Evolutionary conservation across 495 filamentous ascomycete species (phyloP).

Genomic region (Hypoxylon trugodes): DNA sequence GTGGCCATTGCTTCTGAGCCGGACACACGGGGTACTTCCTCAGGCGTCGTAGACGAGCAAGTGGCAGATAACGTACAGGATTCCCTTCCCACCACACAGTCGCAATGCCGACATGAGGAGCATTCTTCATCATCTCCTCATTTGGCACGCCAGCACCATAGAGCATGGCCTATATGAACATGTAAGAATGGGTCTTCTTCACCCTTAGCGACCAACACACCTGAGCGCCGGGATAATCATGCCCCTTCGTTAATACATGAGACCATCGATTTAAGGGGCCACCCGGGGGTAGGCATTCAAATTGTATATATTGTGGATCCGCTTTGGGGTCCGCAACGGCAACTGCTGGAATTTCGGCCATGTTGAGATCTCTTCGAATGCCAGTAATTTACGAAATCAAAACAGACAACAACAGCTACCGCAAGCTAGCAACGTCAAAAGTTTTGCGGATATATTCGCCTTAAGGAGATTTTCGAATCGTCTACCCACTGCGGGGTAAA

Average conservation of each 20-base stretch:
- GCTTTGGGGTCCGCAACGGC: constrained; percentile 46
- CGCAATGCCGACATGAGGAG: constrained; percentile 87
- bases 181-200: neutral
- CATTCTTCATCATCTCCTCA: constrained; percentile 84
- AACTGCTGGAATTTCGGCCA: constrained; percentile 28
- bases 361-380: neutral
- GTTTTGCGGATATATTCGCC: neutral
- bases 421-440: neutral
- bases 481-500: constrained; percentile 32
- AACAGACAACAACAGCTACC: neutral
- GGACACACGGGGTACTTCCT: neutral
- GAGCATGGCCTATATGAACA: constrained; percentile 79
- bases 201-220: constrained; percentile 52
- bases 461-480: neutral
- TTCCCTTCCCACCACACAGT: constrained; percentile 99
- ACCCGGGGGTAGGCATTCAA: constrained; percentile 51
- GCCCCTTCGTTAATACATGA: constrained; percentile 60
- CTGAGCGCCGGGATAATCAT: constrained; percentile 95
- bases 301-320: constrained; percentile 56
- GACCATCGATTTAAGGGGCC: constrained; percentile 60
- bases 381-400: neutral
- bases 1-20: neutral
- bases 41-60: constrained; percentile 27
- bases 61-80: constrained; percentile 54
- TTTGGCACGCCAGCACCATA: constrained; percentile 92